Base-by-base conservation (phyloP, 2,329 filamentous ascomycete genomes). In the Colletotrichum sp. region DNA sequence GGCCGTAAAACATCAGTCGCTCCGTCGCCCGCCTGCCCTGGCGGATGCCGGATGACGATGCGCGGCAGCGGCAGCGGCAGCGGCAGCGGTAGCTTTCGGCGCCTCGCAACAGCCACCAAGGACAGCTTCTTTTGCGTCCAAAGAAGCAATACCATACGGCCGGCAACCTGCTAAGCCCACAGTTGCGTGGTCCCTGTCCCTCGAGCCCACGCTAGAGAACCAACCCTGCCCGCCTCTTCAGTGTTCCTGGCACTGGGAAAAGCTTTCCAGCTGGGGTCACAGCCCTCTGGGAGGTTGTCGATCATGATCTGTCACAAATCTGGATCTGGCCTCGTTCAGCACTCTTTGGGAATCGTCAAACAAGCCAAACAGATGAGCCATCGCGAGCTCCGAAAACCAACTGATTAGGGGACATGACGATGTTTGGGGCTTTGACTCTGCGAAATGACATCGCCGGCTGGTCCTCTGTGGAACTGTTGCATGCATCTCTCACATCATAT, bases 231-330 rank as follows among this genome's bases (percentile, higher is more conserved):
- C 36, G 28, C 62, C 55, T 71, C 36, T 28, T 66, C 72, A 38
- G 18, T 65, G 55, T 59, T 70, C 36, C 24, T 63, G 62, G 69
- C 38, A 72, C 26, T 72, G 55, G 10, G 24, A 72, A 73, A 67
- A 75, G 69, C 32, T 64, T 43, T 63, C 56, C 26, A 34, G 55
- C 32, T 10, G 73, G 62, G 69, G 32, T 26, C 69, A 67, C 30
- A 67, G 43, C 56, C 71, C 28, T 70, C 52, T 69, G 59, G 68
- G 43, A 56, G 38, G 69, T 48, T 55, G 68, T 69, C 68, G 75
- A 77, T 77, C 71, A 68, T 77, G 76, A 77, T 75, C 76, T 77
- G 71, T 77, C 74, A 77, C 36, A 77, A 48, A 77, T 77, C 68
- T 71, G 74, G 55, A 77, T 75, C 76, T 67, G 61, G 64, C 38